Conservation (phyloP, 176 grass and related monocot species). For the Musa troglodytarum region DNA sequence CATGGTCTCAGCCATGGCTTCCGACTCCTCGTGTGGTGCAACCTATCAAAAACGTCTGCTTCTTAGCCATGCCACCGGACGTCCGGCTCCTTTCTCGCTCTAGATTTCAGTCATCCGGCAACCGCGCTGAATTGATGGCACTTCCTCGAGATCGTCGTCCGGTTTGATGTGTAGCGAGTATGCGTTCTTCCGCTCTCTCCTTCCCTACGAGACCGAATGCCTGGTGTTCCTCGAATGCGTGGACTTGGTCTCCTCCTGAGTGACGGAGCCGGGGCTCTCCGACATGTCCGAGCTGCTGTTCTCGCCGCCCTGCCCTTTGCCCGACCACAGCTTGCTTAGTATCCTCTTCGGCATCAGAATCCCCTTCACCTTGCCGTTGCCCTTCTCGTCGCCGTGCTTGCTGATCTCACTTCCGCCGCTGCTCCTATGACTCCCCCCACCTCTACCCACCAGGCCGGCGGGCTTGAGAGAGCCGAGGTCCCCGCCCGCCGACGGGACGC, state of each 20-base stretch:
- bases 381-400: constrained; percentile 41
- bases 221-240: constrained; percentile 53
- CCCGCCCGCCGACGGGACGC: constrained; percentile 44
- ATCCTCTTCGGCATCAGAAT: constrained; percentile 83
- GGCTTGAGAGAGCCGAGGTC: constrained; percentile 48
- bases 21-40: background rate
- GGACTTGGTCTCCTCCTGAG: constrained; percentile 60
- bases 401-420: constrained; percentile 39
- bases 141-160: background rate
- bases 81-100: background rate
- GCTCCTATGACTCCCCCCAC: constrained; percentile 67
- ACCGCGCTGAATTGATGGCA: background rate
- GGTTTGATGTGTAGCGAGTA: no score
- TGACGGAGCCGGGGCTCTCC: constrained; percentile 66
- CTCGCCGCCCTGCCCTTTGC: constrained; percentile 46
- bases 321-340: constrained; percentile 86
- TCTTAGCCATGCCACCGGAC: background rate
- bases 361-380: constrained; percentile 39
- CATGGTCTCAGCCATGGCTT: no score
- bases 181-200: background rate
- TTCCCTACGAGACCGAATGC: constrained; percentile 39
- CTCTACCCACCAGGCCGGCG: constrained; percentile 42
- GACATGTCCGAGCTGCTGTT: constrained; percentile 83
- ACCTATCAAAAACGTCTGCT: background rate
- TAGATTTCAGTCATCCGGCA: background rate